These are phyloP conservation scores for Chalara sp. DNA, from an alignment of 2,329 filamentous ascomycete species.

Conservation along the genomic window DNA sequence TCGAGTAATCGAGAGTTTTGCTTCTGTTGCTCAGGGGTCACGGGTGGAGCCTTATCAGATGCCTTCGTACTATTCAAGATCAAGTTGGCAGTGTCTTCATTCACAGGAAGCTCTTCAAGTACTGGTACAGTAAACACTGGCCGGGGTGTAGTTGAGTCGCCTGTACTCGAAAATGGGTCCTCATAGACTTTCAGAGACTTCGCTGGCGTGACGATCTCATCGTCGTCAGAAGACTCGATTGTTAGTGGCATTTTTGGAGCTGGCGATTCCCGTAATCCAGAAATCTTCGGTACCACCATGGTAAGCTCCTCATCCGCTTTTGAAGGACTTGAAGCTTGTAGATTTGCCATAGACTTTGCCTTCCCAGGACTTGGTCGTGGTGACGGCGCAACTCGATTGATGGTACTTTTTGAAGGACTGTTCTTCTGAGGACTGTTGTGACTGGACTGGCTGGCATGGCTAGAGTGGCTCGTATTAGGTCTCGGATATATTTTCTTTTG, in stretches of 20 bases:
- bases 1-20: conserved; percentile 59
- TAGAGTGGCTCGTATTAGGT: conserved; percentile 29
- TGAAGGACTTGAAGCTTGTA: conserved; percentile 32
- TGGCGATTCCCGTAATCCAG: conserved; percentile 27
- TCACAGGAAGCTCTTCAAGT: conserved; percentile 53
- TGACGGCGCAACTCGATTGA: conserved; percentile 16
- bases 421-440: conserved; percentile 37
- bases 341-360: conserved; percentile 11
- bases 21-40: conserved; percentile 45
- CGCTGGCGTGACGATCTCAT: conserved; percentile 18
- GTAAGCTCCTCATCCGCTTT: conserved; percentile 47
- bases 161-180: conserved; percentile 46
- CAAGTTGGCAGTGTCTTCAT: conserved; percentile 37
- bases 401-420: conserved; percentile 15
- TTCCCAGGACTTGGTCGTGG: conserved; percentile 17
- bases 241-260: conserved; percentile 24
- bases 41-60: conserved; percentile 12
- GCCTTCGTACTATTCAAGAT: conserved; percentile 13
- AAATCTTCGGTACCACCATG: conserved; percentile 42
- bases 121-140: conserved; percentile 41
- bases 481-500: conserved; percentile 24
- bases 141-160: conserved; percentile 39
- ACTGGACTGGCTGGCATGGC: conserved; percentile 22
- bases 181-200: conserved; percentile 48
- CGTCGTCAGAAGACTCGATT: conserved; percentile 35